Base-by-base conservation (phyloP, 2,329 filamentous ascomycete species). In the Colletotrichum agaves region DNA sequence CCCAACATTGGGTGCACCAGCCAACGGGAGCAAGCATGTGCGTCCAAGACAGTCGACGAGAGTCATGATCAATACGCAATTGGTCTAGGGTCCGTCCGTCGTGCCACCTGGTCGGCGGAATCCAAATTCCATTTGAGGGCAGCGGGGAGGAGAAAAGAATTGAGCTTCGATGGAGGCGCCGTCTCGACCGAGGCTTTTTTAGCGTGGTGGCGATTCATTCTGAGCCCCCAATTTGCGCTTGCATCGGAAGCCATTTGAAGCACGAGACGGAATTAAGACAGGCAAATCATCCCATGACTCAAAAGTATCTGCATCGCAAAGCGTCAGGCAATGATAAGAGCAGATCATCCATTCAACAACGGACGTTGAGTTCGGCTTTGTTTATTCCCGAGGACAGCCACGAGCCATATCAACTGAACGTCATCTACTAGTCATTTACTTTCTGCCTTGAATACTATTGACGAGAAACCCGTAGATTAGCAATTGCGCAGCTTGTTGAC, bases 21-120 rank as follows among this genome's bases (percentile, higher is more conserved):
- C 57, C 57, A 44, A 44, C 57, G 21, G 47, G 19, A 53, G n/a
- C 37, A 17, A n/a, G 50, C 63, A 66, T 66, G 59, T 66, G 60
- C 35, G 17, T 57, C 8, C 33, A 41, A 31, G 31, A 47, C 44
- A 58, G 31, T 44, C 7, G 27, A 19, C 35, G 47, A 52, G 59
- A 12, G 52, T 3, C 31, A 63, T 63, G 63, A 63, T 63, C 57
- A 53, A 67, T 58, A 44, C 60, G 23, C 17, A 58, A 43, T 39
- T 2, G 31, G 52, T 21, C 63, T 46, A 63, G 63, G 50, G 53
- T 33, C 17, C 5, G 15, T 27, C 47, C 37, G 23, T 21, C 43
- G 44, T 6, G 15, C 23, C 37, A 39, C 33, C 50, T 39, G 31
- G 50, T 39, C 33, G 27, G 21, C 63, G 63, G 63, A 67, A 63